Base-by-base conservation (phyloP, 108 stramenopile species). In the Epipyxis sp. region DNA sequence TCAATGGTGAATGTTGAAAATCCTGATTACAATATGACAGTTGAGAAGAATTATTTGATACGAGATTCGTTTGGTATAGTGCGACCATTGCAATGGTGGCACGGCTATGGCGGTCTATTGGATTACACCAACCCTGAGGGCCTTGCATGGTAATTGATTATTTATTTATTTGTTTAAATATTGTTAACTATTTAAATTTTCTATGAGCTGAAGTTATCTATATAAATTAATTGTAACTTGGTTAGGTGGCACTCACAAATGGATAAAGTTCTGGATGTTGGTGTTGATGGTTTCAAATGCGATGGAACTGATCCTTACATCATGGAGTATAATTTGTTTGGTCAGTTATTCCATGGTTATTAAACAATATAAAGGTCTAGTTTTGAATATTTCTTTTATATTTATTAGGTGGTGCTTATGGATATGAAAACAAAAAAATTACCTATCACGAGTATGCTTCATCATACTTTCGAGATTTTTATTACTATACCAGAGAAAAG, bases 231-330 rank as follows among this genome's bases (percentile, higher is more conserved):
- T n/a, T n/a, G n/a, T n/a, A n/a, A n/a, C n/a, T n/a, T n/a, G n/a
- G n/a, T n/a, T n/a, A n/a, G n/a, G n/a, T 80, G 74, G 76, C 40
- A 80, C 1, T 1, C 1, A 3, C 3, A 42, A 30, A 45, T 80
- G 74, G 80, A 80, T 59, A 29, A n/a, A 1, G 76, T 80, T 3
- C 80, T 80, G 59, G 43, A 76, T 58, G 0, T 69, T 41, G 69
- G 44, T 69, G 37, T 80, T 25, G 80, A 80, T 42, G 80, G 80
- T 6, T 80, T 69, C n/a, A 80, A 80, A 69, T 29, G 27, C 35
- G 80, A 80, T 42, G 80, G 80, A 1, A 80, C 80, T 27, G 80
- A 80, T 40, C 80, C 80, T 37, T 80, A 54, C 27, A 76, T 80
- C 1, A 0, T 76, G 2, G 80, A 80, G 57, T 80, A 80, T 37